These are phyloP conservation scores for Anthracocystis walkeri DNA, from an alignment of 1,284 basidiomycete genomes.

Conservation along the genomic window DNA sequence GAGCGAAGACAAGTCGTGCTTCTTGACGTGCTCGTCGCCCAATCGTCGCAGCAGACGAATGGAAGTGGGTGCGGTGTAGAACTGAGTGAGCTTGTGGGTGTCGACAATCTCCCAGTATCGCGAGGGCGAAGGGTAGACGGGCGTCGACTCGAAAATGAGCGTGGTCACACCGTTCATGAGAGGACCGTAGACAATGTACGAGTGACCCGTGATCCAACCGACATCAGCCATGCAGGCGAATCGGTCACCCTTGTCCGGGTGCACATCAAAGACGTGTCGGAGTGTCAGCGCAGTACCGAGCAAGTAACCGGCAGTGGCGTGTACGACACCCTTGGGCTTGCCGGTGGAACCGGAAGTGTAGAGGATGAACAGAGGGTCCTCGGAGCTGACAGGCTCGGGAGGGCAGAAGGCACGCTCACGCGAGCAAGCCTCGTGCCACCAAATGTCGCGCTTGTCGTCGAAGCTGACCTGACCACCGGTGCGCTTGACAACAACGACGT, in stretches of 20 bases:
- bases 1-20: conserved; percentile 84
- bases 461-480: conserved; percentile 86
- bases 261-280: conserved; percentile 96
- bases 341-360: conserved; percentile 95
- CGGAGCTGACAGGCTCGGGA: conserved; percentile 84
- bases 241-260: conserved; percentile 74
- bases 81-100: conserved; percentile 85
- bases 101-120: conserved; percentile 97
- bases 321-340: conserved; percentile 96
- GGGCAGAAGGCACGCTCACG: conserved; percentile 91
- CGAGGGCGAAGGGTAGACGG: conserved; percentile 93
- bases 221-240: conserved; percentile 99
- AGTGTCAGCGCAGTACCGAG: conserved; percentile 90
- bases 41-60: conserved; percentile 91
- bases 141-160: conserved; percentile 95
- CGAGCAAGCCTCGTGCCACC: conserved; percentile 93
- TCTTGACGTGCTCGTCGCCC: conserved; percentile 86
- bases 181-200: conserved; percentile 97
- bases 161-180: conserved; percentile 90
- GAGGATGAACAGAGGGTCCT: conserved; percentile 97
- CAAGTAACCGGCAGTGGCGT: conserved; percentile 92
- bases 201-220: conserved; percentile 99
- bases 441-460: conserved; percentile 86
- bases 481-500: conserved; percentile 88
- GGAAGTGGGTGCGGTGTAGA: conserved; percentile 70